Percentiles rank a stretch among this genome's conserved stretches.
Conservation (phyloP, 1,139 yeast genomes). For the Lodderomyces orthopsilosis region DNA sequence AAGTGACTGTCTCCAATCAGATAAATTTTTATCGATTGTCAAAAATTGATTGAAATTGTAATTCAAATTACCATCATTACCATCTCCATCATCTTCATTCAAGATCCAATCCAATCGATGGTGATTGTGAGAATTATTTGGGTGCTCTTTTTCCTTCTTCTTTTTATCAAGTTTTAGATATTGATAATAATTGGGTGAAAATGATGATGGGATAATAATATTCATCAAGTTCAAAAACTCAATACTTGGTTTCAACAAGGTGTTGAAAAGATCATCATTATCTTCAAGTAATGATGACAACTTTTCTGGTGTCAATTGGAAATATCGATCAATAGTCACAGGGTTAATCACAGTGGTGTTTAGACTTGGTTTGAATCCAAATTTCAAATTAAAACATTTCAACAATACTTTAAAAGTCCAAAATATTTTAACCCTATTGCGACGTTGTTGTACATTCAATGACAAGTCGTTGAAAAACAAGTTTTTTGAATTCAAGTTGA, state of each 20-base stretch:
- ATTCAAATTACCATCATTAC: constrained; percentile 50
- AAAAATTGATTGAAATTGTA: constrained; percentile 46
- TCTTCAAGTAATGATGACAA: constrained; percentile 33
- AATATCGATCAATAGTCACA: constrained; percentile 48
- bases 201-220: constrained; percentile 48
- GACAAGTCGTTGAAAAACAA: constrained; percentile 47
- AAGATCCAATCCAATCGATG: constrained; percentile 41
- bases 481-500: constrained; percentile 45
- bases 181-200: constrained; percentile 49
- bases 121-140: constrained; percentile 23
- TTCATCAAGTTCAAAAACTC: constrained; percentile 47
- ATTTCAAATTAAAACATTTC: constrained; percentile 49
- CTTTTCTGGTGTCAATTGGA: constrained; percentile 48
- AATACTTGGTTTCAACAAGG: constrained; percentile 42
- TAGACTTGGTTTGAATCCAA: constrained; percentile 49
- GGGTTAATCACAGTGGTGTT: constrained; percentile 51
- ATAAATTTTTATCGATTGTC: constrained; percentile 42
- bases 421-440: constrained; percentile 56
- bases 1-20: constrained; percentile 43
- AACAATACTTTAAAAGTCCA: constrained; percentile 59
- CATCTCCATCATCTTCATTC: constrained; percentile 51
- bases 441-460: constrained; percentile 33
- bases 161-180: constrained; percentile 32
- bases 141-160: constrained; percentile 17
- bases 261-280: constrained; percentile 36